Evolutionary conservation across 768 basidiomycete species (phyloP).

Genomic region (Collybia sp.): DNA sequence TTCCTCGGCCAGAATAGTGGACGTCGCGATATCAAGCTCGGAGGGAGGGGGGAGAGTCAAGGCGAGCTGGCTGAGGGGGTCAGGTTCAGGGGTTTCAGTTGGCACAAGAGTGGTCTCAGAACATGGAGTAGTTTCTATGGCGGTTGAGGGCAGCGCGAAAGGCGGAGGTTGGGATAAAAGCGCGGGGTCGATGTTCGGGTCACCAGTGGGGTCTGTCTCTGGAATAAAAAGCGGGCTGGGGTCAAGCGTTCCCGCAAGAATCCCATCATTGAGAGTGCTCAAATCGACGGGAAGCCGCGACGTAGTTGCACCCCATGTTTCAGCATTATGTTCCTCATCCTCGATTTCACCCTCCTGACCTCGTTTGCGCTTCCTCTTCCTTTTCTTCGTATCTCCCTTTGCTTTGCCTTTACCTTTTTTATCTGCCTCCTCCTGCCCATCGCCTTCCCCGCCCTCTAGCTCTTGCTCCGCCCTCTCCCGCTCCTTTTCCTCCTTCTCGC

Average conservation of each 20-base stretch:
- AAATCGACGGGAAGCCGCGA: conserved; percentile 43
- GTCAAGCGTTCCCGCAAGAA: conserved; percentile 51
- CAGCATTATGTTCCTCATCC: conserved; percentile 31
- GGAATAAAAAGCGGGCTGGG: conserved; percentile 37
- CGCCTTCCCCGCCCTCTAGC: conserved; percentile 20
- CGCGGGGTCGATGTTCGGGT: conserved; percentile 54
- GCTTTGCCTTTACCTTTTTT: conserved; percentile 18
- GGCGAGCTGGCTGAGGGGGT: conserved; percentile 4
- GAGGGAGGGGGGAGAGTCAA: conserved; percentile 24
- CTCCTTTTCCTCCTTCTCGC: conserved; percentile 62
- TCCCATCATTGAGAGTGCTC: conserved; percentile 58
- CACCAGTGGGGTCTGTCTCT: conserved; percentile 36
- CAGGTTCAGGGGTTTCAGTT: conserved; percentile 6
- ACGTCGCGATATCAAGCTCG: conserved; percentile 54
- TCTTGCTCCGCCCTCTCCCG: conserved; percentile 32
- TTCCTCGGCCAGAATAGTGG: conserved; percentile 62
- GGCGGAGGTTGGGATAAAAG: conserved; percentile 29
- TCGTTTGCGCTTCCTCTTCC: conserved; percentile 28
- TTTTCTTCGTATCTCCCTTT: conserved; percentile 23
- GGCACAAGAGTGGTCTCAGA: not conserved
- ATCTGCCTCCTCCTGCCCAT: conserved; percentile 17
- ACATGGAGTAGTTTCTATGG: not conserved
- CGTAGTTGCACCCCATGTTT: conserved; percentile 24
- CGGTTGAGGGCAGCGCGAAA: not conserved
- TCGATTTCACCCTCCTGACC: conserved; percentile 27